These are phyloP conservation scores for Sporothrix dimorphospora DNA, from an alignment of 2,329 filamentous ascomycete genomes.

Conservation along the genomic window DNA sequence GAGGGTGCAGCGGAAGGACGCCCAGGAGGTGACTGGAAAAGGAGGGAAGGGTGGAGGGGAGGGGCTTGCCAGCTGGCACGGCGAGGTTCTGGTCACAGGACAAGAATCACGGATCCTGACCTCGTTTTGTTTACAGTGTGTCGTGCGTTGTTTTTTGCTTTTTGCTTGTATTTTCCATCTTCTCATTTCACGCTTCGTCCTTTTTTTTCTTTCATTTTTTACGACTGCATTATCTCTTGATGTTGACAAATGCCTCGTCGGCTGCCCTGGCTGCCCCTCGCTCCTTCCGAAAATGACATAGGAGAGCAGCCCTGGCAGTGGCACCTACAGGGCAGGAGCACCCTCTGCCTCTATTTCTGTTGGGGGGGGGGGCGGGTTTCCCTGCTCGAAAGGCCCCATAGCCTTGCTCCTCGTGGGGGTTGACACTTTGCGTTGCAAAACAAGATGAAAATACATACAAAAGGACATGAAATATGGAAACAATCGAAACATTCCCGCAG, in stretches of 20 bases:
- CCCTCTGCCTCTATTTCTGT: background rate
- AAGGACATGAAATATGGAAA: background rate
- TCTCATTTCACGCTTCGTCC: background rate
- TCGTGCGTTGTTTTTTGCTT: background rate
- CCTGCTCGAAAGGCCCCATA: background rate
- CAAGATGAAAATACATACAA: background rate
- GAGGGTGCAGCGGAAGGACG: constrained; percentile 15
- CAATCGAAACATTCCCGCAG: background rate
- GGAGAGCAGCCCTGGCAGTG: background rate
- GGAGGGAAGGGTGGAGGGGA: background rate
- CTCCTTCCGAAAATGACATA: constrained; percentile 19
- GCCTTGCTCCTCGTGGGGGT: constrained; percentile 11
- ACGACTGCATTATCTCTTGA: background rate
- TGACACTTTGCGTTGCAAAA: background rate
- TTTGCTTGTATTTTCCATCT: background rate
- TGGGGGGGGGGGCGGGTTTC: background rate
- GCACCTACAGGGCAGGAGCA: background rate
- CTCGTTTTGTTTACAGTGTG: background rate
- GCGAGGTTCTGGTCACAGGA: constrained; percentile 10
- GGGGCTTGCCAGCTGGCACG: constrained; percentile 20
- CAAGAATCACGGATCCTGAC: background rate
- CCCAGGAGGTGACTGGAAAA: background rate
- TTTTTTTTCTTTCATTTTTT: background rate
- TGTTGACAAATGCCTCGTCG: constrained; percentile 24
- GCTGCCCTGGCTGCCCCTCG: background rate